These are phyloP conservation scores for Ceratobasidium sp. DNA, from an alignment of 1,284 basidiomycete genomes.

Conservation along the genomic window DNA sequence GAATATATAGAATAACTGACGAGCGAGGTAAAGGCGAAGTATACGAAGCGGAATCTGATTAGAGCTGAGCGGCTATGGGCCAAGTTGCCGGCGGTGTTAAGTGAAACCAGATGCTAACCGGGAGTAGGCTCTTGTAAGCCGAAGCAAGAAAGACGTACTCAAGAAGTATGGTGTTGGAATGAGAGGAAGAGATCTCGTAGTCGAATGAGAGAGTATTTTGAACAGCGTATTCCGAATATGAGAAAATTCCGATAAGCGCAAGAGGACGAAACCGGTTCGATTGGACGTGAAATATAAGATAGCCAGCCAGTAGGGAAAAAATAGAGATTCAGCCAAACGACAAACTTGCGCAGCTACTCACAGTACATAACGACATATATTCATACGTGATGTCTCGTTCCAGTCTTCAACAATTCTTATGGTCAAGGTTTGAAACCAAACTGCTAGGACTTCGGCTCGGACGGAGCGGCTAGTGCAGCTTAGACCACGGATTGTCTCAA, in stretches of 20 bases:
- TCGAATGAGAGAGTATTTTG: no score
- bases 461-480: conserved; percentile 17
- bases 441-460: neutral
- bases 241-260: neutral
- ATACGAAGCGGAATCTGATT: neutral
- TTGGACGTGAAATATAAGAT: neutral
- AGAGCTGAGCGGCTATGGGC: neutral
- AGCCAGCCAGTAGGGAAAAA: neutral
- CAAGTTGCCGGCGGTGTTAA: neutral
- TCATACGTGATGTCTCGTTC: neutral
- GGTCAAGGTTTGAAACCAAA: conserved; percentile 17
- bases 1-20: neutral
- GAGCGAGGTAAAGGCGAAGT: neutral
- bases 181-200: no score
- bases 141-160: neutral
- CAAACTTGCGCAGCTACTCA: conserved; percentile 9
- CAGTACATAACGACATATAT: conserved; percentile 23
- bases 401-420: conserved; percentile 15
- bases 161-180: neutral
- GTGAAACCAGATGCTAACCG: neutral
- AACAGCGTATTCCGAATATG: no score
- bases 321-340: neutral
- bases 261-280: neutral
- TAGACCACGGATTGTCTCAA: conserved; percentile 10
- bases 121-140: neutral